A percentile compares a stretch with the other conserved stretches of the same genome.
phyloP scores from a whole-genome alignment of 2,329 filamentous ascomycete species.

The Ascochyta lentis region DNA sequence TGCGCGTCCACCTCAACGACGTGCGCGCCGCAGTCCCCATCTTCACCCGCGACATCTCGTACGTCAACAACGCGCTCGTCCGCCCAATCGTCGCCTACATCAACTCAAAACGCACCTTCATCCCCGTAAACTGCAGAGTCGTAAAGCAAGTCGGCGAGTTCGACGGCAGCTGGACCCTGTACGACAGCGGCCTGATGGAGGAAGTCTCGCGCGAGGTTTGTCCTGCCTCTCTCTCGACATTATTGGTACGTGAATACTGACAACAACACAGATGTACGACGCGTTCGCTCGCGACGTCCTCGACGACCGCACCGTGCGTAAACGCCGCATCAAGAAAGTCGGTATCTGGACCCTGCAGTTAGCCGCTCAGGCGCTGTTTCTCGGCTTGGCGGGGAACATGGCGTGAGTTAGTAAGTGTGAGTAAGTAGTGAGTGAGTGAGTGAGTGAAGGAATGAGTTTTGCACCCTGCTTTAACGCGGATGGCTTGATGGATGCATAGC shows the following conservation, averaged over 20 bases:
- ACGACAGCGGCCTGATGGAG: constrained; percentile 91
- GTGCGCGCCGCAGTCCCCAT: constrained; percentile 91
- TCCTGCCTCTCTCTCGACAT: neutral
- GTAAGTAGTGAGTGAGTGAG: too few relatives aligned
- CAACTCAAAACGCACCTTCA: constrained; percentile 92
- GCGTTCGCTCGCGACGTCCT: constrained; percentile 92
- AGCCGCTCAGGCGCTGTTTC: constrained; percentile 89
- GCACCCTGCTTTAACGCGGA: too few relatives aligned
- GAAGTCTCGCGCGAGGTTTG: constrained; percentile 82
- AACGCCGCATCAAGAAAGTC: constrained; percentile 89
- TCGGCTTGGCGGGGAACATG: constrained; percentile 88
- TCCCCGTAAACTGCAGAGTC: constrained; percentile 91
- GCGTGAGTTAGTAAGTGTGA: too few relatives aligned
- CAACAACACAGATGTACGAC: constrained; percentile 73
- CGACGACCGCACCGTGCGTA: constrained; percentile 85
- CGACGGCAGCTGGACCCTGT: constrained; percentile 93
- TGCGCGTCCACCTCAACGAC: constrained; percentile 94
- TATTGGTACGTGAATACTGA: neutral
- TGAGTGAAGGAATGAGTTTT: too few relatives aligned
- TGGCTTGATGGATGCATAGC: neutral
- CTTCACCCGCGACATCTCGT: constrained; percentile 89
- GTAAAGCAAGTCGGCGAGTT: constrained; percentile 91
- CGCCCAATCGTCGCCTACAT: constrained; percentile 98
- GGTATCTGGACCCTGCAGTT: constrained; percentile 95
- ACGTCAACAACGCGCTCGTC: constrained; percentile 94